Evolutionary conservation across 1,284 basidiomycete genomes (phyloP).

Genomic region (Irpex sp.): DNA sequence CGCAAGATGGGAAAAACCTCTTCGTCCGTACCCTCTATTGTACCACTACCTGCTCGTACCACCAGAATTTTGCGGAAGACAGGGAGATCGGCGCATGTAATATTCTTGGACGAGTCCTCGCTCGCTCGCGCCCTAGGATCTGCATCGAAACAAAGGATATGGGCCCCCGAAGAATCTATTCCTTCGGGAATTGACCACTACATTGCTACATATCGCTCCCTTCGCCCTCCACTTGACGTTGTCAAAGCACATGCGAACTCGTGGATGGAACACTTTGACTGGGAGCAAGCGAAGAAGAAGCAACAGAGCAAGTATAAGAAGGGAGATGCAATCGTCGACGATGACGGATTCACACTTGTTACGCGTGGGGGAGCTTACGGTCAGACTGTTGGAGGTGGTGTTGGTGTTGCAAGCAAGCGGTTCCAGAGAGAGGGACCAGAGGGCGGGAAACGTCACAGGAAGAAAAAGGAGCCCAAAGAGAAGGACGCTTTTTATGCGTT

Average conservation of each 20-base stretch:
- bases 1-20: constrained; percentile 36
- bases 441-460: constrained; percentile 26
- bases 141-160: constrained; percentile 43
- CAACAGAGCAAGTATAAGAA: constrained; percentile 69
- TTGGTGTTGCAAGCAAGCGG: constrained; percentile 71
- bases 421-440: constrained; percentile 38
- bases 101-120: constrained; percentile 77
- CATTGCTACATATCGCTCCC: constrained; percentile 51
- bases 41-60: constrained; percentile 52
- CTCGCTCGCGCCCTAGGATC: constrained; percentile 51
- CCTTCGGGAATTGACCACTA: constrained; percentile 74
- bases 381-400: constrained; percentile 77
- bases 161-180: constrained; percentile 54
- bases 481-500: constrained; percentile 84
- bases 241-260: constrained; percentile 77
- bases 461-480: constrained; percentile 62
- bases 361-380: constrained; percentile 86
- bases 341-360: constrained; percentile 90
- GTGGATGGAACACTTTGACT: constrained; percentile 73
- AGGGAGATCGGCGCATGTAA: constrained; percentile 67
- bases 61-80: constrained; percentile 58
- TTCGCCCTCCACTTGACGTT: constrained; percentile 68
- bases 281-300: constrained; percentile 58
- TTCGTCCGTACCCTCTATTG: constrained; percentile 41
- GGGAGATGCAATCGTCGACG: constrained; percentile 84